These are phyloP conservation scores for Tillandsia fasciculata DNA, from an alignment of 176 grass and related monocot genomes.

Conservation along the genomic window DNA sequence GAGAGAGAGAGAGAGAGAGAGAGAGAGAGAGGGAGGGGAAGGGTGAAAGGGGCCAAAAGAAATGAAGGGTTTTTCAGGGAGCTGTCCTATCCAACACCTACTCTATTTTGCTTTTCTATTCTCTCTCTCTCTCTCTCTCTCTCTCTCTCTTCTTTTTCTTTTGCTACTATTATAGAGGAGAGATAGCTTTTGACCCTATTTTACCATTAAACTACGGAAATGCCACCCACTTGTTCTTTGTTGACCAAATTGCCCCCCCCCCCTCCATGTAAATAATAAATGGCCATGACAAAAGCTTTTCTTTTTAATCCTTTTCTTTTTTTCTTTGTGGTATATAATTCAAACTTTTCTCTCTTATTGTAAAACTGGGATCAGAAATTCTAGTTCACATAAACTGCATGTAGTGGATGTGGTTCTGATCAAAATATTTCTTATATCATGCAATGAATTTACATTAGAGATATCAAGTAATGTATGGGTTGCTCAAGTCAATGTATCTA, in stretches of 20 bases:
- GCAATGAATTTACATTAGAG: too few relatives aligned
- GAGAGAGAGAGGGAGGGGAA: conserved; percentile 7
- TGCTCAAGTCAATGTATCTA: too few relatives aligned
- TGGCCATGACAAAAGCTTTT: background rate
- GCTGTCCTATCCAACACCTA: conserved; percentile 66
- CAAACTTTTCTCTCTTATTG: too few relatives aligned
- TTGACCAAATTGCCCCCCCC: background rate
- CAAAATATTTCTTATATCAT: too few relatives aligned
- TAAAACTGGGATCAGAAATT: too few relatives aligned
- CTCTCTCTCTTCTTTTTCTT: conserved; percentile 5
- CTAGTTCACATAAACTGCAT: too few relatives aligned
- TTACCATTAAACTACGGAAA: conserved; percentile 16
- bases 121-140: conserved; percentile 15
- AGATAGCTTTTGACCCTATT: background rate
- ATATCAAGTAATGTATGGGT: too few relatives aligned
- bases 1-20: conserved; percentile 13
- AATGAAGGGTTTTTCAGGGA: conserved; percentile 22
- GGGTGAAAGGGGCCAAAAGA: background rate
- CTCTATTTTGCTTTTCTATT: conserved; percentile 14
- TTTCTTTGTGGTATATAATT: too few relatives aligned
- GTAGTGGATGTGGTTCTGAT: too few relatives aligned
- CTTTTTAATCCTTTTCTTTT: background rate
- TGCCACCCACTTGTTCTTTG: background rate
- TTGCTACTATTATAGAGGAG: background rate
- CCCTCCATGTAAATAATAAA: background rate